Conservation (phyloP, 2,329 filamentous ascomycete species). For the Trichocomaceae sp. region DNA sequence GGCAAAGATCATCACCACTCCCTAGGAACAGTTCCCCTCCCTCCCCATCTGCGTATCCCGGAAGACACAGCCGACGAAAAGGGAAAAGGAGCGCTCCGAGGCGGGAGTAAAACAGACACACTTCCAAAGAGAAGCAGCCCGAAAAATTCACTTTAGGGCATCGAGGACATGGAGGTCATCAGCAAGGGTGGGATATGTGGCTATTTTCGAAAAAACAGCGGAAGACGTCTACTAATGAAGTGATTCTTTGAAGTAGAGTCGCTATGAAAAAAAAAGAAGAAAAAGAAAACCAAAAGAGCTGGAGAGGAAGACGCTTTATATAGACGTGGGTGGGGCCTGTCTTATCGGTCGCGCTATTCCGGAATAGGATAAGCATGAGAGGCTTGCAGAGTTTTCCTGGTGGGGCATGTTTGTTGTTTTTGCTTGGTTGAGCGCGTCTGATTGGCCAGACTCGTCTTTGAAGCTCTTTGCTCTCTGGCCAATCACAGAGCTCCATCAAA, state of each 20-base stretch:
- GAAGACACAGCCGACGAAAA: conserved; percentile 2
- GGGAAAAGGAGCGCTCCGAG: conserved; percentile 22
- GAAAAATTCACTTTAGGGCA: conserved; percentile 77
- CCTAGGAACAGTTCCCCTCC: conserved; percentile 52
- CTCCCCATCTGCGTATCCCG: conserved; percentile 1
- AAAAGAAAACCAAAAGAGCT: conserved; percentile 19
- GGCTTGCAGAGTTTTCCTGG: conserved; percentile 3
- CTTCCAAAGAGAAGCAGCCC: conserved; percentile 20
- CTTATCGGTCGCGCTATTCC: not conserved
- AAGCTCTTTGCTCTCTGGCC: not conserved
- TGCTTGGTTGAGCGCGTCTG: conserved; percentile 16
- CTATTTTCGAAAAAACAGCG: conserved; percentile 85
- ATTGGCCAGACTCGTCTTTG: not conserved
- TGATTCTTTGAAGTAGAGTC: conserved; percentile 62
- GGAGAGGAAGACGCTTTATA: conserved; percentile 23
- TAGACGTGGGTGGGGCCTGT: conserved; percentile 13
- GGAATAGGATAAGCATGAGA: not conserved
- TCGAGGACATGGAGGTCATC: conserved; percentile 82
- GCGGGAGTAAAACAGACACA: conserved; percentile 36
- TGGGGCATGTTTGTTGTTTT: conserved; percentile 12
- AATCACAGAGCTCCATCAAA: conserved; percentile 1
- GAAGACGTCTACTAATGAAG: conserved; percentile 96
- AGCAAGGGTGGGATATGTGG: conserved; percentile 88
- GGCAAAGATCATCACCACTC: conserved; percentile 94
- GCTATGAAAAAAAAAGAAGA: conserved; percentile 20